phyloP scores from a whole-genome alignment of 176 grass and related monocot genomes.

The Paspalum notatum region DNA sequence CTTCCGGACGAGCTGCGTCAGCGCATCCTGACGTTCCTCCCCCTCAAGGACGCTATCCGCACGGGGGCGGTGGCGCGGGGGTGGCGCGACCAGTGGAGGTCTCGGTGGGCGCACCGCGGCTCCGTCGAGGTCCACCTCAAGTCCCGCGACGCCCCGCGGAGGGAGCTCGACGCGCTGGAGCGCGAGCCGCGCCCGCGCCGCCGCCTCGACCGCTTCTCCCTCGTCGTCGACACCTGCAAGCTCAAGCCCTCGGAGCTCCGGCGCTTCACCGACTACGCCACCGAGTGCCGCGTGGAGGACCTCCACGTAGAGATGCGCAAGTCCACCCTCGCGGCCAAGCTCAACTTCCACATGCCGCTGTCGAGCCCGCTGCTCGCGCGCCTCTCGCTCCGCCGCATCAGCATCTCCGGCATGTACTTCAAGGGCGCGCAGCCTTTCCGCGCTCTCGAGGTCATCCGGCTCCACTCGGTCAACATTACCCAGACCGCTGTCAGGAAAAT shows the following conservation, averaged over 20 bases:
- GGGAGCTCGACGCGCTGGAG: neutral
- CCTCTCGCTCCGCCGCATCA: conserved; percentile 42
- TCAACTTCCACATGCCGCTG: conserved; percentile 14
- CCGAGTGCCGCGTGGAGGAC: conserved; percentile 45
- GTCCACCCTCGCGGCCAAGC: neutral
- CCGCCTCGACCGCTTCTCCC: conserved; percentile 29
- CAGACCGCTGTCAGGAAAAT: conserved; percentile 29
- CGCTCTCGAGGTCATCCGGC: conserved; percentile 41
- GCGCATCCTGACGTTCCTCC: conserved; percentile 52
- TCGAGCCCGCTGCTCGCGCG: conserved; percentile 39
- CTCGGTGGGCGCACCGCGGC: conserved; percentile 45
- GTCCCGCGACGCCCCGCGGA: neutral
- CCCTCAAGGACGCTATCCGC: conserved; percentile 57
- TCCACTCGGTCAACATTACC: conserved; percentile 41
- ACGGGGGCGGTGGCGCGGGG: conserved; percentile 38
- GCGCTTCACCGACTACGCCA: conserved; percentile 30
- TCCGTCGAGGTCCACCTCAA: conserved; percentile 27
- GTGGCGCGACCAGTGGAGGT: conserved; percentile 54
- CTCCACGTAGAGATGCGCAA: conserved; percentile 30
- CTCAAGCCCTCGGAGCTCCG: conserved; percentile 3
- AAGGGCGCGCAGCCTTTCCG: neutral
- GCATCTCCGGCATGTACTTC: conserved; percentile 17
- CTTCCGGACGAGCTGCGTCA: conserved; percentile 46
- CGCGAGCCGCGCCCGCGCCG: neutral
- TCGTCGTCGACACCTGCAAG: conserved; percentile 27